Evolutionary conservation across 148 eudicot genomes (phyloP).

Genomic region (Heliosperma pusillum): DNA sequence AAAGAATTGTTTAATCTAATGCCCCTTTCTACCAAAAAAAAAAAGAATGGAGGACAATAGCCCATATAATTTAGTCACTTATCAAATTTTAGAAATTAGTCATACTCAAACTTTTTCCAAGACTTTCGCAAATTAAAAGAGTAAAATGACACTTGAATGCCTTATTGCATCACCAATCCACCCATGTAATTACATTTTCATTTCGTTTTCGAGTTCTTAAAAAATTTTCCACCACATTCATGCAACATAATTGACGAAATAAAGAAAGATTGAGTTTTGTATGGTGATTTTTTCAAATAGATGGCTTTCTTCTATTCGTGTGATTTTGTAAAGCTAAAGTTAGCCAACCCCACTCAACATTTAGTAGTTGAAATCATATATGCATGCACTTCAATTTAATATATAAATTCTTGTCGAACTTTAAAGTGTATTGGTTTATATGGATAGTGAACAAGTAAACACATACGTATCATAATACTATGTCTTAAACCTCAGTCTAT

Average conservation of each 20-base stretch:
- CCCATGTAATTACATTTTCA: background rate
- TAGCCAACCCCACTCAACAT: background rate
- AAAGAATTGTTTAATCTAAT: too few relatives aligned
- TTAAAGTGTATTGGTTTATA: background rate
- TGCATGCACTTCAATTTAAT: background rate
- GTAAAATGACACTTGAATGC: background rate
- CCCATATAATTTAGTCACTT: too few relatives aligned
- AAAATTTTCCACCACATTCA: slow-evolving; percentile 10
- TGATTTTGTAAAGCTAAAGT: background rate
- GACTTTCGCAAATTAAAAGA: background rate
- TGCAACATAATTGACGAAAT: background rate
- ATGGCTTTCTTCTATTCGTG: slow-evolving; percentile 1
- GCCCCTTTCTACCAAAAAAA: too few relatives aligned
- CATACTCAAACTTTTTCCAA: background rate
- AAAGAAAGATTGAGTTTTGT: background rate
- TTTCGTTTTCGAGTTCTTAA: background rate
- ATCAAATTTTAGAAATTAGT: background rate
- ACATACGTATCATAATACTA: background rate
- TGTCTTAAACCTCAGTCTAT: background rate
- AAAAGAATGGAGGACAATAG: too few relatives aligned
- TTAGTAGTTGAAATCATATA: background rate
- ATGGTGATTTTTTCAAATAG: background rate
- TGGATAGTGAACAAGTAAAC: background rate
- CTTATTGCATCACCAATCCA: slow-evolving; percentile 13
- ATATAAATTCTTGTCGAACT: background rate